A percentile compares a stretch with the other conserved stretches of the same genome.
Conservation (phyloP, 305 asterid genomes). For the Ilex paraguariensis region DNA sequence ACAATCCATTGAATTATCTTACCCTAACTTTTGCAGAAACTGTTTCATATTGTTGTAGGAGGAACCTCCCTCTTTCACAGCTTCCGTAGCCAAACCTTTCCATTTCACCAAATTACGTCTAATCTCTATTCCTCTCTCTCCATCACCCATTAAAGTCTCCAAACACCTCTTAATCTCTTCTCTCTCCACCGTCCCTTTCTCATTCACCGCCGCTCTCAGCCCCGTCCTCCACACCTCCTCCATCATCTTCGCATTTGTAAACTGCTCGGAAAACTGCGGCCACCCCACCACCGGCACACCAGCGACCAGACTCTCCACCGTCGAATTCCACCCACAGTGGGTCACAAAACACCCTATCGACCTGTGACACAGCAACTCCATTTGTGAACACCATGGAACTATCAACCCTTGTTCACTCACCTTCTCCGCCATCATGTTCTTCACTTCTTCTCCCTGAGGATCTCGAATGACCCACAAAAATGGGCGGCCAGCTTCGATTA, state of each 20-base stretch:
- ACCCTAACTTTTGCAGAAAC: not conserved
- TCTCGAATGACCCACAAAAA: not conserved
- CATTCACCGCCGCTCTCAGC: not conserved
- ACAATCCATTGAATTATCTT: not conserved
- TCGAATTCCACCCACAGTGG: not conserved
- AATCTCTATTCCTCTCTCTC: not conserved
- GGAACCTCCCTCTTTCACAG: not conserved
- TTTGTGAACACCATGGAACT: constrained; percentile 1
- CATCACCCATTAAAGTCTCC: not conserved
- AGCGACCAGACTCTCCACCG: not conserved
- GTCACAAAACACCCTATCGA: constrained; percentile 1
- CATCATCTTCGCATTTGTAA: not conserved
- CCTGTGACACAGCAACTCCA: not conserved
- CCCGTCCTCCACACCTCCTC: constrained; percentile 1
- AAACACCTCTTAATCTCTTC: not conserved
- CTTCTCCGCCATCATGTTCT: not conserved
- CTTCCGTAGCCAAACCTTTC: not conserved
- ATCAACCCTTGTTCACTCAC: not conserved
- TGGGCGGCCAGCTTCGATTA: not conserved
- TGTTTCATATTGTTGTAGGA: not conserved
- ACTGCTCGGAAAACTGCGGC: not conserved
- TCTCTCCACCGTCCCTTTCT: not conserved
- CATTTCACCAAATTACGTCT: not conserved
- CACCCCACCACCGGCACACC: not conserved
- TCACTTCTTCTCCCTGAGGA: not conserved